These are phyloP conservation scores for Neurospora sp. DNA, from an alignment of 495 filamentous ascomycete genomes.

Conservation along the genomic window DNA sequence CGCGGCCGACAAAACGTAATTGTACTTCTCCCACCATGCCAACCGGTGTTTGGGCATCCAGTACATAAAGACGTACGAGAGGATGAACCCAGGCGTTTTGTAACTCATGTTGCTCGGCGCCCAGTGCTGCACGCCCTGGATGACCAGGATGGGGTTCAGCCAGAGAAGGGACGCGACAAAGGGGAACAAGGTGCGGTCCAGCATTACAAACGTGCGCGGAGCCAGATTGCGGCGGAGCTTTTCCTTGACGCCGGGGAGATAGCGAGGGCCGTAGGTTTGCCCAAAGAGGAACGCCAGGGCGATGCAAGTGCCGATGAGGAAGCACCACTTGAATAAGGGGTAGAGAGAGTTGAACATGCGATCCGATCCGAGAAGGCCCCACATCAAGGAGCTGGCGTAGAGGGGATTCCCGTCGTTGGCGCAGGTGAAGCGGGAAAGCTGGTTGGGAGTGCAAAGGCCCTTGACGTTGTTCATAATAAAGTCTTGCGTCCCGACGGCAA, in stretches of 20 bases:
- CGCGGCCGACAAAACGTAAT: constrained; percentile 32
- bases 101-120: constrained; percentile 22
- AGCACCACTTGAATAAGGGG: constrained; percentile 32
- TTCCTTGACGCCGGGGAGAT: constrained; percentile 20
- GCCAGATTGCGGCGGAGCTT: constrained; percentile 13
- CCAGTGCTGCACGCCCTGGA: constrained; percentile 26
- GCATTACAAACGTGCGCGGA: constrained; percentile 12
- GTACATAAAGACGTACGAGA: constrained; percentile 22
- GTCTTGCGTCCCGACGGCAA: constrained; percentile 21
- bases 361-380: constrained; percentile 26
- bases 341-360: constrained; percentile 28
- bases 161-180: constrained; percentile 19
- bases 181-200: constrained; percentile 19
- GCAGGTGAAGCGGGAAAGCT: constrained; percentile 23
- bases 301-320: constrained; percentile 26
- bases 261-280: constrained; percentile 21
- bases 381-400: constrained; percentile 24
- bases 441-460: constrained; percentile 17
- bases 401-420: constrained; percentile 23
- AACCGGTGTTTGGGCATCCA: constrained; percentile 14
- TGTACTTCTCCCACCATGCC: constrained; percentile 43
- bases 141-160: constrained; percentile 22
- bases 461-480: constrained; percentile 22
- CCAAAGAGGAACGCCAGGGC: constrained; percentile 20
- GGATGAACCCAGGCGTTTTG: constrained; percentile 23